A percentile compares a stretch with the other conserved stretches of the same genome.
Conservation (phyloP, 306 rosid genomes). For the Casuarina glauca region DNA sequence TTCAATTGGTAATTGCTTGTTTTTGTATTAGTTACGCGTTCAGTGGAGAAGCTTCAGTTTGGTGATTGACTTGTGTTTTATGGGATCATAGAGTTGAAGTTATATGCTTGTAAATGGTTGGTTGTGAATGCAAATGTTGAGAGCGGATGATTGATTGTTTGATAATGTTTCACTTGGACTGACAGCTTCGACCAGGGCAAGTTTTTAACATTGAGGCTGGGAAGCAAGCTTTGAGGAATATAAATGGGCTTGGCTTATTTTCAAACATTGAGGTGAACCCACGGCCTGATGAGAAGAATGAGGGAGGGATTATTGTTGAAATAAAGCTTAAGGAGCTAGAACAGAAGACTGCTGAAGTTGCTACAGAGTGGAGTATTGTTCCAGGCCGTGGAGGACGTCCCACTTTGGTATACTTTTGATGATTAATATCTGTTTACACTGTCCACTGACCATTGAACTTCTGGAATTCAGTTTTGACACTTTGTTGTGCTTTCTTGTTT, state of each 20-base stretch:
- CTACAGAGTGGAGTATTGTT: slow-evolving; percentile 94
- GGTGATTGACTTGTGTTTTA: no score
- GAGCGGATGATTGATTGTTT: slow-evolving; percentile 15
- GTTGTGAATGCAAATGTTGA: not conserved
- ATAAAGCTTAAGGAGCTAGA: slow-evolving; percentile 89
- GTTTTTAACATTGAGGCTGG: slow-evolving; percentile 95
- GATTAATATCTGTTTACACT: not conserved
- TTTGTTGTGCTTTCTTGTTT: slow-evolving; percentile 19
- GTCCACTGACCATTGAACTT: not conserved
- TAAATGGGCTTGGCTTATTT: slow-evolving; percentile 83
- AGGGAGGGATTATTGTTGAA: slow-evolving; percentile 93
- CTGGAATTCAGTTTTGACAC: slow-evolving; percentile 4
- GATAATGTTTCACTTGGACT: slow-evolving; percentile 36
- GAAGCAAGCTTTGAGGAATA: slow-evolving; percentile 91
- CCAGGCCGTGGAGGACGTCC: slow-evolving; percentile 97
- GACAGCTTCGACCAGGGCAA: slow-evolving; percentile 78
- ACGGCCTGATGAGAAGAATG: slow-evolving; percentile 86
- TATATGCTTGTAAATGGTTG: not conserved
- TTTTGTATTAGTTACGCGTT: no score
- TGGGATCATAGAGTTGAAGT: no score
- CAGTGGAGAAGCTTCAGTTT: no score
- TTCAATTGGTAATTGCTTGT: no score
- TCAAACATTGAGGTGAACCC: slow-evolving; percentile 98
- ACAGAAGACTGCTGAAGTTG: slow-evolving; percentile 91
- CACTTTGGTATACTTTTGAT: slow-evolving; percentile 62